A percentile compares a stretch with the other conserved stretches of the same genome.
phyloP scores from a whole-genome alignment of 2,329 filamentous ascomycete species.

The Sporothrix pallida region DNA sequence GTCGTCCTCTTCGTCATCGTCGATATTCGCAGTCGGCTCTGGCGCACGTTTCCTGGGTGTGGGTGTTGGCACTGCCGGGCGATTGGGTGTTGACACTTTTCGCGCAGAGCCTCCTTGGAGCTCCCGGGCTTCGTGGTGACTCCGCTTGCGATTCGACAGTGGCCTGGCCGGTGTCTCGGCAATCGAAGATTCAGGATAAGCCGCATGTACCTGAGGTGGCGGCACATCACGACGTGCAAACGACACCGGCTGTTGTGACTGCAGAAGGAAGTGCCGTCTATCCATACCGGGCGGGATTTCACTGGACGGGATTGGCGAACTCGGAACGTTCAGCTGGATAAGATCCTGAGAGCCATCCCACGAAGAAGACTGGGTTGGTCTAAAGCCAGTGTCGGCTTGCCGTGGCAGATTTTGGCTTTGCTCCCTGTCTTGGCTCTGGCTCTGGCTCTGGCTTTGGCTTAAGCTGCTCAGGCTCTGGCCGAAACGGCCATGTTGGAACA shows the following conservation, averaged over 20 bases:
- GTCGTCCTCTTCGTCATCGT: conserved; percentile 15
- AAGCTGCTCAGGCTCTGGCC: neutral
- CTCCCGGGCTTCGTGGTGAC: neutral
- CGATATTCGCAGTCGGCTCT: neutral
- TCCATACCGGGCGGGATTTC: conserved; percentile 30
- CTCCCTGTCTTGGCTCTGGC: neutral
- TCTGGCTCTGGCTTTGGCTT: neutral
- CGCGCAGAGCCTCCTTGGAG: neutral
- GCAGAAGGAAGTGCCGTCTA: conserved; percentile 25
- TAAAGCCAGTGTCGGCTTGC: neutral
- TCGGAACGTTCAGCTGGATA: conserved; percentile 25
- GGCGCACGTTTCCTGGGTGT: neutral
- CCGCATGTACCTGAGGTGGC: neutral
- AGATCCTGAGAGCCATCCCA: neutral
- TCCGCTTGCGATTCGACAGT: neutral
- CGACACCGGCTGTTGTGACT: neutral
- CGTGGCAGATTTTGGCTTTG: too few relatives aligned
- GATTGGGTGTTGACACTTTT: neutral
- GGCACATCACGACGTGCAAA: neutral
- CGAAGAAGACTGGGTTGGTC: conserved; percentile 28
- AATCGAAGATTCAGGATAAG: neutral
- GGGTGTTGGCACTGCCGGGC: neutral
- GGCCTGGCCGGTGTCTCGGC: conserved; percentile 7
- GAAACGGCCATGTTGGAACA: neutral
- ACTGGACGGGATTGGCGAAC: conserved; percentile 21